Evolutionary conservation across 306 rosid species (phyloP).

Genomic region (Quercus variabilis): DNA sequence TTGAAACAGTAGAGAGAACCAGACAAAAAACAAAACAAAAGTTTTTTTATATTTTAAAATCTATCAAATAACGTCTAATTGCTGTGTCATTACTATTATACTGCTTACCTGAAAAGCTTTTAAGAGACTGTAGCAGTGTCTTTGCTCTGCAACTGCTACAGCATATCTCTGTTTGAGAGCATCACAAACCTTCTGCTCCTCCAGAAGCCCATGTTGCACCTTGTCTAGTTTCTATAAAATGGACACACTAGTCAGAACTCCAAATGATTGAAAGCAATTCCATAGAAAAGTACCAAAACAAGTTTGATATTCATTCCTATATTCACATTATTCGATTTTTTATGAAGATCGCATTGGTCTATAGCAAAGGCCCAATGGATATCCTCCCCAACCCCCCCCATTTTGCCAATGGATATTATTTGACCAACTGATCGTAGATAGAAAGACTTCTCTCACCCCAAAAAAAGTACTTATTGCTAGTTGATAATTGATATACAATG

Average conservation of each 20-base stretch:
- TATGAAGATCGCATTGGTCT: background rate
- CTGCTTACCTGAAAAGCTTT: slow-evolving; percentile 75
- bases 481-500: background rate
- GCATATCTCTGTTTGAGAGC: slow-evolving; percentile 56
- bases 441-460: background rate
- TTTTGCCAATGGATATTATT: background rate
- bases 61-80: background rate
- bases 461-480: background rate
- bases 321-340: background rate
- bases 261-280: slow-evolving; percentile 10
- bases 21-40: background rate
- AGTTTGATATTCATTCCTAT: background rate
- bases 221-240: slow-evolving; percentile 65
- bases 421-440: background rate
- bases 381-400: background rate
- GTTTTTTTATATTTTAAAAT: background rate
- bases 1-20: background rate
- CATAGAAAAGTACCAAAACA: background rate
- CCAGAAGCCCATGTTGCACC: slow-evolving; percentile 55
- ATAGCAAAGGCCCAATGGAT: background rate
- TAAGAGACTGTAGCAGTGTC: slow-evolving; percentile 60
- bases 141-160: slow-evolving; percentile 58
- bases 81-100: background rate
- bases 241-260: slow-evolving; percentile 19
- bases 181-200: slow-evolving; percentile 54